Evolutionary conservation across 2,329 filamentous ascomycete species (phyloP), one percentile per base, ranked within the genome.

Genomic region (Colletotrichum horii): DNA sequence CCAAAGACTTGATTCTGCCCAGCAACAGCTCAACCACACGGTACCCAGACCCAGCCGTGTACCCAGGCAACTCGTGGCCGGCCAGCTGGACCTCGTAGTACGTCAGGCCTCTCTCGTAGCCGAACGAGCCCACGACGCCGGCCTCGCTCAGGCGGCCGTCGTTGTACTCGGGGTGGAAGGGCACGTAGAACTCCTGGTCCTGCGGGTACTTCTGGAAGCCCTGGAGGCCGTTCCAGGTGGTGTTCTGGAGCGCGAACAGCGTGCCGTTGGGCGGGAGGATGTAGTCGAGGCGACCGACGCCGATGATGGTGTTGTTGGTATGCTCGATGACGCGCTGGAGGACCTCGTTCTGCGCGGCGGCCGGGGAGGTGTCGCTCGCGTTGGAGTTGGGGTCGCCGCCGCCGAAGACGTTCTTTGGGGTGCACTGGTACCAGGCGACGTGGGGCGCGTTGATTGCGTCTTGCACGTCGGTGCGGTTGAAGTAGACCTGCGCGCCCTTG

Each of bases 381-480:
- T 32, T n/a, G 4, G 64, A 38, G 38, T 22, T 60, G 15, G 38
- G 15, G 12, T 65, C 36, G 32, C 80, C 81, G 4, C 74, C 66
- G 3, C 80, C 81, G 16, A 82, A 81, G 3, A 82, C 80, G 3
- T 79, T 79, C 3, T 77, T 75, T 1, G 43, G 75, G 1, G 79
- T 81, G 75, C 81, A 83, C 8, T 80, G 78, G 19, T 71, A 71
- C 81, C 81, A 83, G 1, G 78, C 72, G 5, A 79, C 80, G 8
- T 85, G 77, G 2, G 92, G 91, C 0, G 92, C 93, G 80, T 95
- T 91, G 80, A 95, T 90, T 2, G 93, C 93, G 16, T 86, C 83
- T 80, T 95, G 92, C 7, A 95, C 94, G 71, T 94, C 93, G 6
- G 87, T 85, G 14, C 93, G 91, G 85, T 95, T 91, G 84, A 95